Conservation (phyloP, 441 rosid genomes). For the Hura crepitans region DNA sequence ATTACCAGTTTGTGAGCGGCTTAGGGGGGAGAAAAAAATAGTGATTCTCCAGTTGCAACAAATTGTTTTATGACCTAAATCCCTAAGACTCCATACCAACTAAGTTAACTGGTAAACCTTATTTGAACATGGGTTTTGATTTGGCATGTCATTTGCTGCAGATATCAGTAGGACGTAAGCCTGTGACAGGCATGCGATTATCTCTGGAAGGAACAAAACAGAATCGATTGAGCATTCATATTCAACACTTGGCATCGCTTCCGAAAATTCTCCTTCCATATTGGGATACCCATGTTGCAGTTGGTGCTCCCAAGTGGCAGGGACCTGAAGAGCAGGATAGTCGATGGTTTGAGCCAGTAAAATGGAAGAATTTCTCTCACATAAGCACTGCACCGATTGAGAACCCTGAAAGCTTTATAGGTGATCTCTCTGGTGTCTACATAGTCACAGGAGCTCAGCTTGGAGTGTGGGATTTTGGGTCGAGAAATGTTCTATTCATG, state of each 20-base stretch:
- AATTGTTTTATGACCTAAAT: neutral
- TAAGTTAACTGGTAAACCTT: neutral
- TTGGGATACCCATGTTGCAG: slow-evolving; percentile 61
- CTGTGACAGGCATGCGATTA: slow-evolving; percentile 59
- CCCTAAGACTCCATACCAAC: neutral
- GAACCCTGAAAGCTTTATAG: slow-evolving; percentile 47
- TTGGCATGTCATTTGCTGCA: slow-evolving; percentile 26
- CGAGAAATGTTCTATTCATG: slow-evolving; percentile 61
- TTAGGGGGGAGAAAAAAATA: neutral
- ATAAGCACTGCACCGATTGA: slow-evolving; percentile 75
- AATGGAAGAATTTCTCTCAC: slow-evolving; percentile 78
- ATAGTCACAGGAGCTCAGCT: slow-evolving; percentile 73
- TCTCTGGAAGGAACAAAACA: slow-evolving; percentile 53
- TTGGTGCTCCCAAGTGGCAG: slow-evolving; percentile 74
- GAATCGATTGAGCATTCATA: slow-evolving; percentile 47
- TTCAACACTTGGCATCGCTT: slow-evolving; percentile 56
- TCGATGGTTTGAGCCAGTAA: slow-evolving; percentile 75
- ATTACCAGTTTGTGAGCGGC: neutral
- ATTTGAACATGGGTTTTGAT: slow-evolving; percentile 13
- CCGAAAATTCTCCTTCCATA: slow-evolving; percentile 58
- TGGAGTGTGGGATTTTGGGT: slow-evolving; percentile 76
- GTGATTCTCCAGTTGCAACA: neutral
- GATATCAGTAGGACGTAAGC: slow-evolving; percentile 70
- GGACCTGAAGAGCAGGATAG: slow-evolving; percentile 87
- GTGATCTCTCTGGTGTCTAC: slow-evolving; percentile 48